These are phyloP conservation scores for Zasmidium angulare DNA, from an alignment of 2,329 filamentous ascomycete species.

Conservation along the genomic window DNA sequence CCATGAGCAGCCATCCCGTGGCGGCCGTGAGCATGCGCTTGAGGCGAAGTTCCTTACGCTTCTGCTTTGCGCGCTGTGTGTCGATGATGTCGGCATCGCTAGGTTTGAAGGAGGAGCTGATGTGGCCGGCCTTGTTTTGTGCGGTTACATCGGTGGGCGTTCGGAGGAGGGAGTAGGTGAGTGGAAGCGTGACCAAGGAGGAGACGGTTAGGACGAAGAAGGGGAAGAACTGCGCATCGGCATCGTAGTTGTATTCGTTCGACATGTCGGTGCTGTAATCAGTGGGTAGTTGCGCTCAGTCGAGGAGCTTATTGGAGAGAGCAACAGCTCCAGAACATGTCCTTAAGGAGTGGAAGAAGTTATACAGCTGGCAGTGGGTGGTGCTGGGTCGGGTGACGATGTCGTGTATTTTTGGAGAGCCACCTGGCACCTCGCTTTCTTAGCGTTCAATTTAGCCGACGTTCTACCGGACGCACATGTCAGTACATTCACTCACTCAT, in stretches of 20 bases:
- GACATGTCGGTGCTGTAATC: slow-evolving; percentile 62
- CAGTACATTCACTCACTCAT: neutral
- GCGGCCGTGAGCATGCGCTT: slow-evolving; percentile 79
- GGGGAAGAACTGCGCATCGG: slow-evolving; percentile 97
- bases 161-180: slow-evolving; percentile 81
- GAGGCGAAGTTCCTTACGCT: slow-evolving; percentile 82
- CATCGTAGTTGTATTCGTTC: slow-evolving; percentile 97
- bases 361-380: neutral
- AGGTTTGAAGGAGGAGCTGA: slow-evolving; percentile 77
- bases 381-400: neutral
- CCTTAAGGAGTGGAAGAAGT: neutral
- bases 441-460: no score
- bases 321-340: neutral
- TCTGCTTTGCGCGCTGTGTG: slow-evolving; percentile 77
- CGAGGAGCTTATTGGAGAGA: neutral
- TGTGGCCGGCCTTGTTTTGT: slow-evolving; percentile 77
- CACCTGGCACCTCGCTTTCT: no score
- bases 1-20: slow-evolving; percentile 79
- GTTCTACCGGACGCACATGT: no score
- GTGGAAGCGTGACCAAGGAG: slow-evolving; percentile 80
- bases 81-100: slow-evolving; percentile 82
- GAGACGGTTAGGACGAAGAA: slow-evolving; percentile 95
- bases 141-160: slow-evolving; percentile 70
- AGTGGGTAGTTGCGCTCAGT: neutral
- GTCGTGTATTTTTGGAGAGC: neutral